Conservation (phyloP, 805 yeast species). For the Candida nitratophila region DNA sequence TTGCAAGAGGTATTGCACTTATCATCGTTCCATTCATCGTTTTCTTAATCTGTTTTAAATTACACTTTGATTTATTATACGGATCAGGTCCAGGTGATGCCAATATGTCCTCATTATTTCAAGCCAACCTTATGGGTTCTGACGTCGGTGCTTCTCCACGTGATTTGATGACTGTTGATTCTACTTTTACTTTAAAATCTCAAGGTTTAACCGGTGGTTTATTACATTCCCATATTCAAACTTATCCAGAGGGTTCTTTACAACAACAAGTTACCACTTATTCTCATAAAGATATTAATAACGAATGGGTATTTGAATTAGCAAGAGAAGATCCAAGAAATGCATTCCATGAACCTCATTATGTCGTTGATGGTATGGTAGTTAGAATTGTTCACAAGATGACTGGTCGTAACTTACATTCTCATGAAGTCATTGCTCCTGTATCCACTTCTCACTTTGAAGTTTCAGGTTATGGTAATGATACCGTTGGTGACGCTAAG, state of each 20-base stretch:
- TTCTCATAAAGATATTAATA: constrained; percentile 81
- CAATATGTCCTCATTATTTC: constrained; percentile 82
- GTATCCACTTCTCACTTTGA: constrained; percentile 62
- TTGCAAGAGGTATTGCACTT: constrained; percentile 55
- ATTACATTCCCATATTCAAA: constrained; percentile 81
- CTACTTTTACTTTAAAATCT: constrained; percentile 56
- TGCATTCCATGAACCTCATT: constrained; percentile 24
- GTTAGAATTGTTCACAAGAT: constrained; percentile 66
- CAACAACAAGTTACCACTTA: constrained; percentile 96
- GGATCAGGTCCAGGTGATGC: constrained; percentile 87
- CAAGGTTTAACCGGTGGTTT: constrained; percentile 69
- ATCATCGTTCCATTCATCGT: constrained; percentile 57
- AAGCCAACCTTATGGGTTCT: constrained; percentile 71
- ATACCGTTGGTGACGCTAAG: constrained; percentile 63
- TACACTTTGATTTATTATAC: constrained; percentile 67
- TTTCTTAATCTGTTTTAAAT: constrained; percentile 60
- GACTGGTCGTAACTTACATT: constrained; percentile 73
- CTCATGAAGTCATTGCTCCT: constrained; percentile 77
- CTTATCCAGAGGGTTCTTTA: constrained; percentile 84
- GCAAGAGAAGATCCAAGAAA: constrained; percentile 37
- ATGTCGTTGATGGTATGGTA: constrained; percentile 53
- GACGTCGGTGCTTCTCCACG: constrained; percentile 62
- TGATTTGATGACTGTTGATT: constrained; percentile 50
- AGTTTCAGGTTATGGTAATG: constrained; percentile 81
- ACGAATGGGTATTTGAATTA: constrained; percentile 70